phyloP scores from a whole-genome alignment of 2,329 filamentous ascomycete species.

The Ophiognomonia clavigignenti-juglandacearum region DNA sequence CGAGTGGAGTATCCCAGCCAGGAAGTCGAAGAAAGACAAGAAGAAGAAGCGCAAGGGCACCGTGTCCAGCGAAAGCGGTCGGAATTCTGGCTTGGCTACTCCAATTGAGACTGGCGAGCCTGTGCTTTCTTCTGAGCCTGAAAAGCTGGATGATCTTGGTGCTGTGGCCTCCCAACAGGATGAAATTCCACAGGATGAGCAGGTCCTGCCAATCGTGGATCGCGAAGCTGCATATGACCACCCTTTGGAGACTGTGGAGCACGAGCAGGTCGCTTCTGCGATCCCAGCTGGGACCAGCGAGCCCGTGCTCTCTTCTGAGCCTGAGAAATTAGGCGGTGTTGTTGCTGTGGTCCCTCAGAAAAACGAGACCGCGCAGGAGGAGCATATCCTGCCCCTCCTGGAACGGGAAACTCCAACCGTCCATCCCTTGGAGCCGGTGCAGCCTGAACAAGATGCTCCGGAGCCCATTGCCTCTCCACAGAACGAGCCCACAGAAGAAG shows the following conservation, averaged over 20 bases:
- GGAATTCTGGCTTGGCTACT: not conserved
- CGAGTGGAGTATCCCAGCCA: constrained; percentile 19
- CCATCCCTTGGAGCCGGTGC: not conserved
- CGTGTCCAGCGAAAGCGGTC: constrained; percentile 4
- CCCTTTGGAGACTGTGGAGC: not conserved
- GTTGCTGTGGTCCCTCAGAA: too few relatives aligned
- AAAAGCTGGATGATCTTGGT: not conserved
- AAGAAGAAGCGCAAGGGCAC: constrained; percentile 16
- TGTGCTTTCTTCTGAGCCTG: not conserved
- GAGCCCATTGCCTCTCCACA: not conserved
- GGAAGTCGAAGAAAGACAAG: constrained; percentile 31
- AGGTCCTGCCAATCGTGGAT: not conserved
- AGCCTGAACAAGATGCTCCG: not conserved
- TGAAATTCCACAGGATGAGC: not conserved
- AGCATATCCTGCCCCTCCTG: too few relatives aligned
- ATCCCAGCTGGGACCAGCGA: too few relatives aligned
- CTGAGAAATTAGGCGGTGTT: too few relatives aligned
- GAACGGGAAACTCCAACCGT: too few relatives aligned
- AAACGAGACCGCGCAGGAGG: too few relatives aligned
- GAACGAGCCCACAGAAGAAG: not conserved
- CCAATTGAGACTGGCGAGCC: constrained; percentile 1
- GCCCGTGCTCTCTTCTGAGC: too few relatives aligned
- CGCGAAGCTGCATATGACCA: not conserved
- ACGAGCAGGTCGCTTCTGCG: not conserved
- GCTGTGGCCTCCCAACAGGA: too few relatives aligned